Evolutionary conservation across 805 yeast species (phyloP).

Genomic region (Candida maris): DNA sequence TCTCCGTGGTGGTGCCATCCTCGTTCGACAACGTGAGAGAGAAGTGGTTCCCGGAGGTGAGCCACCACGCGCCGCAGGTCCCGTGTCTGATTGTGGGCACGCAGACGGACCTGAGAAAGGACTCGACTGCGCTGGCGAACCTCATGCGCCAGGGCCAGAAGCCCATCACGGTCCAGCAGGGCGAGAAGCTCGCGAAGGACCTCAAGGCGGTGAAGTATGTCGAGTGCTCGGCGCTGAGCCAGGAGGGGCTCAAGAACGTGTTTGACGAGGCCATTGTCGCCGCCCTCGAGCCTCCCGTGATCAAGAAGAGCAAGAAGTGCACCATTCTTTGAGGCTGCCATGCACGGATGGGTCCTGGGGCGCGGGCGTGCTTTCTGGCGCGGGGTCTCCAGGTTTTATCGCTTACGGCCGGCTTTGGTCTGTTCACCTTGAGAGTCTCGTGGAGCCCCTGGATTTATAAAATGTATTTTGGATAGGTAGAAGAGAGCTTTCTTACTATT

Average conservation of each 20-base stretch:
- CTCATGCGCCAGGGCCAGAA: constrained; percentile 85
- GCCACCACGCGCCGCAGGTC: constrained; percentile 94
- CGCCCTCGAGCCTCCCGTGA: constrained; percentile 94
- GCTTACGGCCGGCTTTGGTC: too few species aligned
- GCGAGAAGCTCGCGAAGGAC: constrained; percentile 90
- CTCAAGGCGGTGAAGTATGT: constrained; percentile 94
- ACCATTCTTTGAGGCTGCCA: constrained; percentile 55
- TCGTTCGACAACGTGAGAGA: constrained; percentile 96
- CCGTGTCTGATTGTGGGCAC: constrained; percentile 97
- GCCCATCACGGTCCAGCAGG: constrained; percentile 82
- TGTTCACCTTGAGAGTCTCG: too few species aligned
- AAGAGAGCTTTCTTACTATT: too few species aligned
- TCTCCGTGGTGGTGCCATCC: constrained; percentile 95
- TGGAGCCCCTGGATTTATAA: too few species aligned
- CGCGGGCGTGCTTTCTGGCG: too few species aligned
- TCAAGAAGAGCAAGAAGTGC: constrained; percentile 79
- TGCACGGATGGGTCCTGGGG: too few species aligned
- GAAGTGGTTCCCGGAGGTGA: constrained; percentile 98
- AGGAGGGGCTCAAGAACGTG: constrained; percentile 94
- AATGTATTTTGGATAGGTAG: too few species aligned
- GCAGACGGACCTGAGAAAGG: constrained; percentile 91
- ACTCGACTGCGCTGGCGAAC: constrained; percentile 84
- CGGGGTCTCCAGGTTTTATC: too few species aligned
- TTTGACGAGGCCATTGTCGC: constrained; percentile 98
- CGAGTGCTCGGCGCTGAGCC: constrained; percentile 97